These are phyloP conservation scores for Hippophae tibetana DNA, from an alignment of 306 rosid genomes.

Conservation along the genomic window DNA sequence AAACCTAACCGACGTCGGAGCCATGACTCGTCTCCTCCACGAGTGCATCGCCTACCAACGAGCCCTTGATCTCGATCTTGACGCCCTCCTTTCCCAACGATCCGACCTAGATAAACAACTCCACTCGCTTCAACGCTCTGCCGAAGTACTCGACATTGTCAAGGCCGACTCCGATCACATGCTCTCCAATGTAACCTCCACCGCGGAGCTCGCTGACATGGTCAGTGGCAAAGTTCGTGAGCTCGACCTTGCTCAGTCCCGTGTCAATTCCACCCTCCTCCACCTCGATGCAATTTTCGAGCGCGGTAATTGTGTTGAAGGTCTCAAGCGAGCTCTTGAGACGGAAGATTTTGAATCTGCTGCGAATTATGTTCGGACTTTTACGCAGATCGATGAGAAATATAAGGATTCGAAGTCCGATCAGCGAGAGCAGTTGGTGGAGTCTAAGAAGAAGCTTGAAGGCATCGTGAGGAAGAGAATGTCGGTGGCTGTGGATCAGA, in stretches of 20 bases:
- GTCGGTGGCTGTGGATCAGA: slow-evolving; percentile 58
- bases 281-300: slow-evolving; percentile 82
- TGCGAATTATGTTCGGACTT: slow-evolving; percentile 46
- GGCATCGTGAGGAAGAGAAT: slow-evolving; percentile 73
- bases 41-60: slow-evolving; percentile 57
- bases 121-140: slow-evolving; percentile 49
- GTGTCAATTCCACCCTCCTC: slow-evolving; percentile 62
- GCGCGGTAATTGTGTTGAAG: slow-evolving; percentile 66
- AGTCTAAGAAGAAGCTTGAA: slow-evolving; percentile 58
- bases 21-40: slow-evolving; percentile 57
- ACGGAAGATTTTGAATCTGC: slow-evolving; percentile 65
- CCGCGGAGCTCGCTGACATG: slow-evolving; percentile 45
- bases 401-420: slow-evolving; percentile 63
- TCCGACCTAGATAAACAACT: slow-evolving; percentile 71
- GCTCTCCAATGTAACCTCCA: slow-evolving; percentile 37
- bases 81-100: slow-evolving; percentile 63
- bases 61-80: slow-evolving; percentile 53
- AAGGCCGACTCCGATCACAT: slow-evolving; percentile 53
- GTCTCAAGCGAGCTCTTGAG: slow-evolving; percentile 53
- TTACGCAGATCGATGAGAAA: slow-evolving; percentile 62
- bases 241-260: slow-evolving; percentile 86
- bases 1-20: slow-evolving; percentile 40
- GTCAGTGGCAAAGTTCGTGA: slow-evolving; percentile 73
- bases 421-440: slow-evolving; percentile 59
- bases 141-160: slow-evolving; percentile 64